Base-by-base conservation (phyloP, 129 eudicot genomes). In the Helianthus annuus region DNA sequence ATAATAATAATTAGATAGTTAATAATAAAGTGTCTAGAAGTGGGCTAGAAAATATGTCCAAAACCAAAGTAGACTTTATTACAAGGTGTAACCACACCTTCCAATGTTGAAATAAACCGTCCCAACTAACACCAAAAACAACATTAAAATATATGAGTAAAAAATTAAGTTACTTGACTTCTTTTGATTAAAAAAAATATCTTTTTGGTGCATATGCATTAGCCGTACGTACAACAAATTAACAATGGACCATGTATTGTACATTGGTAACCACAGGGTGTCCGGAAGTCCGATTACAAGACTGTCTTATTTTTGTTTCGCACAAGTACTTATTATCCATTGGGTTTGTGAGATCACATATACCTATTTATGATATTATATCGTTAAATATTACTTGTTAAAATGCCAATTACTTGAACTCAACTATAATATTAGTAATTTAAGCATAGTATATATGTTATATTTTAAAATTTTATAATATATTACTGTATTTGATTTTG, bases 31-130 rank as follows among this genome's bases (percentile, higher is more conserved):
- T 40, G 70, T 60, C 32, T 39, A 40, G 69, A 16, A 70, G 58
- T 53, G 11, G 45, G 49, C 72, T 63, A 54, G 49, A 64, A 69
- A 55, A 75, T 63, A 29, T 64, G 46, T 71, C 71, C 61, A 6
- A 64, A 62, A 70, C n/a, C n/a, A n/a, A n/a, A n/a, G n/a, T n/a
- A n/a, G n/a, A 59, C 48, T 74, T 76, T 68, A 27, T 17, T 22
- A 36, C 75, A 24, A 34, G 10, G 17, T 60, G 17, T 60, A 69
- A 38, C 70, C 51, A 49, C 55, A 77, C 70, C 76, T 13, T 69
- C 71, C 70, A 5, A 38, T 65, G 44, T 22, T 52, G 65, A 54
- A 6, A 55, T 16, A 49, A 51, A 56, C 59, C 12, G 40, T 64
- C 44, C 56, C 19, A 75, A 53, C 29, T 7, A 22, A 40, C 32